phyloP scores from a whole-genome alignment of 441 rosid species.

The Flueggea neowawraea region DNA sequence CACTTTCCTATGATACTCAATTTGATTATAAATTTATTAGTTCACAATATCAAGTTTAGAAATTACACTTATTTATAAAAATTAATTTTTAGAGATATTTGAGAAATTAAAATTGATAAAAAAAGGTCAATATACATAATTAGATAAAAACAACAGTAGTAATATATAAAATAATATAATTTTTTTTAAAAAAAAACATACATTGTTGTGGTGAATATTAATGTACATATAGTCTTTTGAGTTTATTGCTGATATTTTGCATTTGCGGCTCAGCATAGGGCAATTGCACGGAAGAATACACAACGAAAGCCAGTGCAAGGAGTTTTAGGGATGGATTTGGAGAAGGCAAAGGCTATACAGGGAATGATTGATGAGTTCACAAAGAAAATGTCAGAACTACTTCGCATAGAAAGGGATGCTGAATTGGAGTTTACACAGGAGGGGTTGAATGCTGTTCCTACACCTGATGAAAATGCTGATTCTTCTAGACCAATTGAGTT shows the following conservation, averaged over 20 bases:
- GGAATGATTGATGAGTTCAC: slow-evolving; percentile 70
- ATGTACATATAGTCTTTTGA: too few species aligned
- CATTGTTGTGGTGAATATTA: too few species aligned
- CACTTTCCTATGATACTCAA: too few species aligned
- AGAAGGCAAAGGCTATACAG: slow-evolving; percentile 72
- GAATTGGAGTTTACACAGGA: slow-evolving; percentile 96
- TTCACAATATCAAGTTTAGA: too few species aligned
- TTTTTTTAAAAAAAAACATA: too few species aligned
- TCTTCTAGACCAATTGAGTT: slow-evolving; percentile 79
- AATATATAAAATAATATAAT: too few species aligned
- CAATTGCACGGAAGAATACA: slow-evolving; percentile 64
- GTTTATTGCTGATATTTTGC: slow-evolving; percentile 21
- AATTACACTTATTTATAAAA: too few species aligned
- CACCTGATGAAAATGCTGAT: slow-evolving; percentile 67
- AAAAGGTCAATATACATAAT: too few species aligned
- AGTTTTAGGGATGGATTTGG: slow-evolving; percentile 78
- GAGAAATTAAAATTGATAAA: too few species aligned
- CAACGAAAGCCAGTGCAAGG: slow-evolving; percentile 73
- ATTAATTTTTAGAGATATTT: too few species aligned
- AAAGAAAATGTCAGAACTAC: slow-evolving; percentile 72
- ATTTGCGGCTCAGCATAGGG: slow-evolving; percentile 90
- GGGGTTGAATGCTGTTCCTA: slow-evolving; percentile 86
- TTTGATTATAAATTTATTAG: too few species aligned
- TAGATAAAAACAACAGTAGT: too few species aligned
- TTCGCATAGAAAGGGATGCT: slow-evolving; percentile 89